Conservation (phyloP, 257 asterid genomes). For the Nicotiana knightiana region DNA sequence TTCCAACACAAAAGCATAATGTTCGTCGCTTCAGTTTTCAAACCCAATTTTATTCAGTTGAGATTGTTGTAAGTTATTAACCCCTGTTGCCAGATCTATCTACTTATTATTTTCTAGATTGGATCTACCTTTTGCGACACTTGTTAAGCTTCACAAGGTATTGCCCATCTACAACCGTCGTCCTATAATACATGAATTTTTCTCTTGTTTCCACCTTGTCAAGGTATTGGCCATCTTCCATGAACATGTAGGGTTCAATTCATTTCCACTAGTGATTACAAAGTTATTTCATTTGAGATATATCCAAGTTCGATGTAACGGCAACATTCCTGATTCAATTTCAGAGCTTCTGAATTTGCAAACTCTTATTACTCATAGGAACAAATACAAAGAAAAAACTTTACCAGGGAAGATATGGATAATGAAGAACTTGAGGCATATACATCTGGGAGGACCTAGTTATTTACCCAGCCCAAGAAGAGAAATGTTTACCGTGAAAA, state of each 20-base stretch:
- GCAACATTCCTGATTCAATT: neutral
- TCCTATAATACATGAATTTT: neutral
- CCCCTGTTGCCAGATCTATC: neutral
- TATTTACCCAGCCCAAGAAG: neutral
- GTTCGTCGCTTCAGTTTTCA: neutral
- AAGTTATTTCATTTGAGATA: constrained; percentile 1
- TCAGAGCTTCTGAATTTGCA: neutral
- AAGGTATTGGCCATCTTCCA: neutral
- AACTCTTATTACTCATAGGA: neutral
- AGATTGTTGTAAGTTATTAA: neutral
- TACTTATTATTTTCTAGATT: neutral
- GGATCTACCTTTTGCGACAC: too few species aligned
- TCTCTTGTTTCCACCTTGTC: neutral
- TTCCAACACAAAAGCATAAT: neutral
- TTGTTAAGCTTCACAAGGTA: too few species aligned
- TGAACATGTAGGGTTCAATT: neutral
- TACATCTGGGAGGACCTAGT: neutral
- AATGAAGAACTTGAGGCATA: neutral
- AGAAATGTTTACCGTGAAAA: too few species aligned
- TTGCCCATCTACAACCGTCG: too few species aligned
- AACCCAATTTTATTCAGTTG: neutral
- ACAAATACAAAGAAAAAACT: neutral
- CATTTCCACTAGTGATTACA: neutral
- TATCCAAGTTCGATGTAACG: neutral
- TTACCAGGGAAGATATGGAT: neutral